Base-by-base conservation (phyloP, 176 grass and related monocot species). In the Avena sativa region DNA sequence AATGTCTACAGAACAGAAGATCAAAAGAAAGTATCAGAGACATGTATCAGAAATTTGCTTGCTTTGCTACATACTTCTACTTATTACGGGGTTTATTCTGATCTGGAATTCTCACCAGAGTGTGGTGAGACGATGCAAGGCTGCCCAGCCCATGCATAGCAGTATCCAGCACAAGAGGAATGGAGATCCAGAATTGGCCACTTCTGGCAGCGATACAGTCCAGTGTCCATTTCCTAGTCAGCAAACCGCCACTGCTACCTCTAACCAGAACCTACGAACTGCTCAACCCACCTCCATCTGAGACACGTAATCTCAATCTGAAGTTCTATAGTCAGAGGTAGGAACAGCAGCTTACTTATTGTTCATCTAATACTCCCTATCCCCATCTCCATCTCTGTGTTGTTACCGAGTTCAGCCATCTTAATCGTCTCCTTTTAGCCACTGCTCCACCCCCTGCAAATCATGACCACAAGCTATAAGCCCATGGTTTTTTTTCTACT, bases 401-500 rank as follows among this genome's bases (percentile, higher is more conserved):
- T 7, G 17, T 71, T 12, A 1, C 69, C 19, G 16, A 44, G 38
- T 46, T 66, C 53, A 19, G 53, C 13, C 63, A 66, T 66, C 28
- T 30, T 12, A 12, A 66, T 32, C 1, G 12, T 30, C 63, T 66
- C 2, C 25, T 32, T 66, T 32, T 32, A 66, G 63, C 26, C 26
- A 6, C 63, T 23, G 59, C 9, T 23, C 59, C n/a, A 15, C 26
- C 12, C 12, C 63, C 63, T 25, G 6, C 5, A 66, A 32, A 30
- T 66, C 63, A 66, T 14, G 25, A 12, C 12, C 67, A 11, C 8
- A 20, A 49, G 46, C 69, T 20, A 17, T 52, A 32, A 55, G 6
- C 49, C 49, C 49, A 34, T 53, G 26, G 75, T 20, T 78, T 77
- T 5, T 1, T 49, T 81, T 81, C 58, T 65, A 65, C 60, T 81